These are phyloP conservation scores for Naganishia vaughanmartiniae DNA, from an alignment of 768 basidiomycete species.

Conservation along the genomic window DNA sequence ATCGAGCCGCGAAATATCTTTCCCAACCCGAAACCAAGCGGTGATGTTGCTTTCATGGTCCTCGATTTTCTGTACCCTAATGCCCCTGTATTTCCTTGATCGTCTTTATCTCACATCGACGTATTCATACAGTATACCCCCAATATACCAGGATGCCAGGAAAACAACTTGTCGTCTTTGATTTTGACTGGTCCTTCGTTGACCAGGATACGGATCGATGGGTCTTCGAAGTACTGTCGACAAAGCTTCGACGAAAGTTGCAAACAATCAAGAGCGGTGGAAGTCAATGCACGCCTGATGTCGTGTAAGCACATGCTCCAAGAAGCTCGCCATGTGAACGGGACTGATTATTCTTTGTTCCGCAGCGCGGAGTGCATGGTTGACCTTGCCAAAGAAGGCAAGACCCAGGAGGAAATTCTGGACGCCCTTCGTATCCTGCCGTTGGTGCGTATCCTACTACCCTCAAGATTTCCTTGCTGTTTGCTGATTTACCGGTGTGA, in stretches of 20 bases:
- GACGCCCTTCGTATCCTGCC: conserved; percentile 75
- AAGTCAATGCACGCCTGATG: conserved; percentile 81
- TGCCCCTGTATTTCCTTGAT: neutral
- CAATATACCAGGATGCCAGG: conserved; percentile 12
- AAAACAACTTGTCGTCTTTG: conserved; percentile 79
- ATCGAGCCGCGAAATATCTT: conserved; percentile 4
- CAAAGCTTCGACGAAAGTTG: conserved; percentile 78
- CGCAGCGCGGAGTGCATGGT: conserved; percentile 64
- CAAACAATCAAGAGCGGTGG: conserved; percentile 61
- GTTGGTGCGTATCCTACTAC: conserved; percentile 61
- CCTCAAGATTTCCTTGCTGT: neutral
- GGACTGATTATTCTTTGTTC: neutral
- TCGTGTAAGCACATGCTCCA: conserved; percentile 66
- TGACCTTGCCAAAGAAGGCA: conserved; percentile 68
- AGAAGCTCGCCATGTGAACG: neutral
- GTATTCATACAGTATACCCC: conserved; percentile 1
- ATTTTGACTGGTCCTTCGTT: conserved; percentile 84
- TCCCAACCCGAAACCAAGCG: neutral
- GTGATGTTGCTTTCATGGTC: neutral
- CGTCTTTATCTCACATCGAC: neutral
- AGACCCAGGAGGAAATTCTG: conserved; percentile 72
- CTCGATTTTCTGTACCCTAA: neutral
- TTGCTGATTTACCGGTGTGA: neutral
- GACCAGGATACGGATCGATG: conserved; percentile 97
- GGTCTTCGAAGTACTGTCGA: conserved; percentile 70